Evolutionary conservation across 1,284 basidiomycete species (phyloP).

Genomic region (Naganishia sp.): DNA sequence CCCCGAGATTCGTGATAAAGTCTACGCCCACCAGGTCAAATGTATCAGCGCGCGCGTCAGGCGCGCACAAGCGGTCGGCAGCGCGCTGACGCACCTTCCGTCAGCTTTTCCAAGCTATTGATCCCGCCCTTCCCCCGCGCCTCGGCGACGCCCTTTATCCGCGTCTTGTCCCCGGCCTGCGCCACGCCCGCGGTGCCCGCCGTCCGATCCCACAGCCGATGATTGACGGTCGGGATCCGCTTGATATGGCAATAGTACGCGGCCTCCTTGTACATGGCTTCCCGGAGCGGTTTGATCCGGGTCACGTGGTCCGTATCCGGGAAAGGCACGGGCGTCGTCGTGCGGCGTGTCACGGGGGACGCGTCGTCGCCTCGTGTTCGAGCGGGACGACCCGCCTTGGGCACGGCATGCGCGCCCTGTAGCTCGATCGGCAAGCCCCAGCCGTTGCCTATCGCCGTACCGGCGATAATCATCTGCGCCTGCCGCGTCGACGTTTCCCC

Average conservation of each 20-base stretch:
- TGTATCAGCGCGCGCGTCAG: not conserved
- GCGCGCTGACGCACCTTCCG: slow-evolving; percentile 62
- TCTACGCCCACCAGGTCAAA: slow-evolving; percentile 56
- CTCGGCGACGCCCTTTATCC: slow-evolving; percentile 54
- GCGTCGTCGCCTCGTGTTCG: slow-evolving; percentile 1
- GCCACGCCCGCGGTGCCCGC: slow-evolving; percentile 59
- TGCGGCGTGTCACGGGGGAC: slow-evolving; percentile 1
- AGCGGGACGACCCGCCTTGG: not conserved
- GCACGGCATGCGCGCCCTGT: slow-evolving; percentile 47
- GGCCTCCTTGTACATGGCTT: slow-evolving; percentile 77
- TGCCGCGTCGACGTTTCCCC: slow-evolving; percentile 79
- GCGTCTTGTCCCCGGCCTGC: slow-evolving; percentile 41
- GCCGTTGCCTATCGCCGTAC: slow-evolving; percentile 75
- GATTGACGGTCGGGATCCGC: slow-evolving; percentile 63
- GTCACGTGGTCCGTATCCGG: slow-evolving; percentile 40
- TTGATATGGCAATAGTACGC: slow-evolving; percentile 46
- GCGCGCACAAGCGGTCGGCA: not conserved
- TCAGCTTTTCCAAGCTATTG: slow-evolving; percentile 64
- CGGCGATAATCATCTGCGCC: slow-evolving; percentile 72
- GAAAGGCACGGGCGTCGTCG: not conserved
- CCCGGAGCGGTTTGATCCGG: slow-evolving; percentile 70
- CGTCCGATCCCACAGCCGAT: slow-evolving; percentile 63
- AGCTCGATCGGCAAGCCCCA: slow-evolving; percentile 72
- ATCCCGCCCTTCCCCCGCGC: slow-evolving; percentile 56
- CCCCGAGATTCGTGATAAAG: slow-evolving; percentile 77